Percentiles rank a stretch among this genome's conserved stretches.
Evolutionary conservation across 306 rosid species (phyloP).

Genomic region (Astragalus membranaceus): DNA sequence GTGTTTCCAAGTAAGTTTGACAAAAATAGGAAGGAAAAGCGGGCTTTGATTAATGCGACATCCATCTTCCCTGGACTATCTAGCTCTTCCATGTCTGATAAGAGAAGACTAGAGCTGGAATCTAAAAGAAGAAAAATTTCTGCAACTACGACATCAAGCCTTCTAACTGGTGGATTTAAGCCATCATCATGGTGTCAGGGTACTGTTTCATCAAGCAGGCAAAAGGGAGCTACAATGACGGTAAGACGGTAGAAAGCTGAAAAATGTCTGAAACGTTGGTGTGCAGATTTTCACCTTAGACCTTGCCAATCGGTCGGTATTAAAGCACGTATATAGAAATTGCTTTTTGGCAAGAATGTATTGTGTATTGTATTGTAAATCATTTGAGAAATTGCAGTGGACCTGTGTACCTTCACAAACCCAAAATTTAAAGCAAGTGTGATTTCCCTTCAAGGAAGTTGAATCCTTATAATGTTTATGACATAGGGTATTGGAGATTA

Average conservation of each 20-base stretch:
- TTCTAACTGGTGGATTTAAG: conserved; percentile 47
- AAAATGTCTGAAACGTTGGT: neutral
- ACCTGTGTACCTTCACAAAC: too few relatives aligned
- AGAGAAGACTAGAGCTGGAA: conserved; percentile 49
- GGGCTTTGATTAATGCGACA: conserved; percentile 52
- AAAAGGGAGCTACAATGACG: conserved; percentile 19
- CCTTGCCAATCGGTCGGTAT: neutral
- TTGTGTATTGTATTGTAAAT: neutral
- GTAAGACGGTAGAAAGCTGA: conserved; percentile 25
- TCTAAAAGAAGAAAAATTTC: conserved; percentile 67
- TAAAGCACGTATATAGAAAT: conserved; percentile 4
- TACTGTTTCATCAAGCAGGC: conserved; percentile 25
- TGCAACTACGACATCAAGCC: conserved; percentile 53
- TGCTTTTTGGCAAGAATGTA: neutral
- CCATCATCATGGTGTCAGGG: conserved; percentile 61
- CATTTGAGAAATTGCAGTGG: too few relatives aligned
- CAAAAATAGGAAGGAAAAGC: conserved; percentile 53
- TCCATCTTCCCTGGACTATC: conserved; percentile 51
- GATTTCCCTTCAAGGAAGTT: too few relatives aligned
- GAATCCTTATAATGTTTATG: too few relatives aligned
- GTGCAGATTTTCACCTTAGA: too few relatives aligned
- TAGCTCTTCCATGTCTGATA: conserved; percentile 34
- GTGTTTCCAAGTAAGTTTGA: conserved; percentile 56
- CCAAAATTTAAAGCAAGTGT: too few relatives aligned
- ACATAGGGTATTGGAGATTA: too few relatives aligned